Base-by-base conservation (phyloP, 1,284 basidiomycete species). In the Nidula niveotomentosa region DNA sequence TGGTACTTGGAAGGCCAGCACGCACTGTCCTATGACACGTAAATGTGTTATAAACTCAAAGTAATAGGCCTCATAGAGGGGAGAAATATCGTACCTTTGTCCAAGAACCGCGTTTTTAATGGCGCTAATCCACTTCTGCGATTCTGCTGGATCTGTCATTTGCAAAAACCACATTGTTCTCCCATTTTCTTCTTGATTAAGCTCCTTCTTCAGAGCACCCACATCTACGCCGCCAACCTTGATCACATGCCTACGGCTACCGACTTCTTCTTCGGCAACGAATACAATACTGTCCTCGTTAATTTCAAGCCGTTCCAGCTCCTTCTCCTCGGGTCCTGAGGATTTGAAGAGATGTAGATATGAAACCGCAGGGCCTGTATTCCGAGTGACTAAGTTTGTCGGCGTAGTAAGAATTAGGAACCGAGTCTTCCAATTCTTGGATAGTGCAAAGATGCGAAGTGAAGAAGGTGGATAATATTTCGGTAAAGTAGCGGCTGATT, bases 261-360 rank as follows among this genome's bases (percentile, higher is more conserved):
- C 82, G 2, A 87, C 79, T 44, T 86, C 85, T 56, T 84, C 83
- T 49, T 91, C 88, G 0, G 88, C 78, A 18, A 91, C 80, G 60
- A 85, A 90, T 6, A 88, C 85, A 47, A 86, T 83, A 49, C 85
- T 89, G 45, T 86, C 80, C 61, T 89, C 86, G 55, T 85, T 85
- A 58, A 91, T 88, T 64, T 86, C 84, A 34, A 91, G 67, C 46
- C 89, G 75, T 66, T 91, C 88, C 6, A 90, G 58, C 67, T 91
- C 90, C 48, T 73, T 79, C 53, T 90, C 88, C 15, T 86, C 83
- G 9, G 74, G 65, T 5, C 73, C 70, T 1, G 76, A 62, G 8
- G 77, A 75, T 64, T 89, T 89, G 74, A 91, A 91, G 36, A 91
- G 65, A 65, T 91, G 89, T 35, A 91, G 70, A 65, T 88, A 84